Conservation (phyloP, 306 rosid genomes). For the Castanea sativa region DNA sequence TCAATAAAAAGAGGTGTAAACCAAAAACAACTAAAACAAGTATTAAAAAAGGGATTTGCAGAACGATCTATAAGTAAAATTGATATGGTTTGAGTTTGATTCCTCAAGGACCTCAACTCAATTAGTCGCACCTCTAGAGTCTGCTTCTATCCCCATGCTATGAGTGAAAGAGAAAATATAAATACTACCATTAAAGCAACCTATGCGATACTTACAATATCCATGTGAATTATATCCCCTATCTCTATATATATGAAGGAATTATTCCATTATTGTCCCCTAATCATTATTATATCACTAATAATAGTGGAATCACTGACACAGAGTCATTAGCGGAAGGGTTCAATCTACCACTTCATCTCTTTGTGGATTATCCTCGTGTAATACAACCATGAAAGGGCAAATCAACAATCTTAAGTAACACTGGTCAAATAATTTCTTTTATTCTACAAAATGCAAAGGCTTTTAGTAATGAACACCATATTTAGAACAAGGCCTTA, state of each 20-base stretch:
- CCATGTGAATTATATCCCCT: background rate
- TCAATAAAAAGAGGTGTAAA: too few species aligned
- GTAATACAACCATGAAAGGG: too few species aligned
- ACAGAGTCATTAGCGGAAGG: too few species aligned
- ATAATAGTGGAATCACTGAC: too few species aligned
- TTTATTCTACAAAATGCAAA: too few species aligned
- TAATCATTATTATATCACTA: too few species aligned
- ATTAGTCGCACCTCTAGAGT: slow-evolving; percentile 1
- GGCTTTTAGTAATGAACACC: background rate
- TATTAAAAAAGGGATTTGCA: background rate
- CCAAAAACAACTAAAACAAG: too few species aligned
- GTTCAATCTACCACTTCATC: too few species aligned
- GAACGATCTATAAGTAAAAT: background rate
- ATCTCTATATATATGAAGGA: background rate
- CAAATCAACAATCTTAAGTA: background rate
- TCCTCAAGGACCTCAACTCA: background rate
- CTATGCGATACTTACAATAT: background rate
- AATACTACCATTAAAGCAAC: background rate
- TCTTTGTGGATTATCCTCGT: too few species aligned
- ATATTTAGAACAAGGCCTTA: background rate
- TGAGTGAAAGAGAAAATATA: background rate
- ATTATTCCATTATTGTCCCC: too few species aligned
- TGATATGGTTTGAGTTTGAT: background rate
- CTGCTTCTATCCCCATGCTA: background rate
- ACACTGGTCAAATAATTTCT: background rate